Evolutionary conservation across 257 asterid genomes (phyloP), one percentile per base, ranked within the genome.

Genomic region (Verbena officinalis): DNA sequence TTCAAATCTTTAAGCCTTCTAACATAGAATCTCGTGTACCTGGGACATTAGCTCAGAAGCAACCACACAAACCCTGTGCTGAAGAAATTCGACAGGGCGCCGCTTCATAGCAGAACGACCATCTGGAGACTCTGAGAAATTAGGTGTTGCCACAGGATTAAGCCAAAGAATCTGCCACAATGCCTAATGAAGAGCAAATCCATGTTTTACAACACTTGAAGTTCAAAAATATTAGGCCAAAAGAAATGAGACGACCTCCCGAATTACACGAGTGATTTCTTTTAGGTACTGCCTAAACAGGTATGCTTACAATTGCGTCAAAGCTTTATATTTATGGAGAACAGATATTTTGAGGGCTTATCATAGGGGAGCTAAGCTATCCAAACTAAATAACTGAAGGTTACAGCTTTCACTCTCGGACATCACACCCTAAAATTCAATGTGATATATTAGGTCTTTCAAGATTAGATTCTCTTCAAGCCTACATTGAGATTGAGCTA

Each of bases 131-230:
- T 78, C 86, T 11, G 83, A 72, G 55, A 83, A 81, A 75, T 77
- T 81, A 58, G 87, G 81, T 21, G 86, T 82, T 65, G 74, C 76
- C 50, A 70, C 66, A 15, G 91, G 96, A 80, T 88, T 88, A 67
- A 86, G 84, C 96, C 99, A 90, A 62, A 94, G 87, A 75, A 94
- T 84, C 79, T 88, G 95, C 99, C 99, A 88, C 78, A 94, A 74
- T 59, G 95, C 96, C 99, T 94, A 73, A 55, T 65, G 74, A 64
- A 53, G 62, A 64, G 67, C 23, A 70, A 58, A 46, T 15, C 42
- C 59, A 64, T 24, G 46, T n/a, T 69, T 76, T 22, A 62, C 57
- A 54, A 51, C 57, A 57, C 11, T 45, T 51, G 48, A 46, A 31
- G 34, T 63, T 53, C 21, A 68, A 50, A 31, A 50, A 58, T 60